Conservation (phyloP, 805 yeast genomes). For the Yarrowia sp. region DNA sequence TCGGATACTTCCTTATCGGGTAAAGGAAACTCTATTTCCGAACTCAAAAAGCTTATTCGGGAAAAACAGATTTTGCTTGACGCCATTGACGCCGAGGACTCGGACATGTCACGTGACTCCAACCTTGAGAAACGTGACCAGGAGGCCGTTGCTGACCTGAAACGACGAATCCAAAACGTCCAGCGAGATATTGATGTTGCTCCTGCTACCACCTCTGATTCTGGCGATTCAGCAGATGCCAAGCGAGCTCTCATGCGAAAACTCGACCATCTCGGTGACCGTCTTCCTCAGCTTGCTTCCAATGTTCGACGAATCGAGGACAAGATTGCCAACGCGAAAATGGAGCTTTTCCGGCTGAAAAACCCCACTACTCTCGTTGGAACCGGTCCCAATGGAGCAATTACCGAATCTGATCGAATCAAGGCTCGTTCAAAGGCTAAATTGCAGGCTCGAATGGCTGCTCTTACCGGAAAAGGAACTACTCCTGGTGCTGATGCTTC, state of each 20-base stretch:
- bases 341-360: constrained; percentile 58
- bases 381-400: constrained; percentile 81
- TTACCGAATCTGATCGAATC: constrained; percentile 78
- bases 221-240: constrained; percentile 35
- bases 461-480: constrained; percentile 74
- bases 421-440: constrained; percentile 77
- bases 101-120: constrained; percentile 41
- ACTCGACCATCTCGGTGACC: constrained; percentile 63
- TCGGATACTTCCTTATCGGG: neutral
- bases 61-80: constrained; percentile 71
- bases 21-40: constrained; percentile 44
- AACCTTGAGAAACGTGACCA: constrained; percentile 43
- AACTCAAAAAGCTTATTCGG: constrained; percentile 60
- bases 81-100: constrained; percentile 65
- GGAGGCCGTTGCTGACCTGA: constrained; percentile 63
- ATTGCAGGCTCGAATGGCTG: constrained; percentile 85
- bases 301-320: constrained; percentile 63
- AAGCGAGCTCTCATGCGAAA: constrained; percentile 54
- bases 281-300: constrained; percentile 67
- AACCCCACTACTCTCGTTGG: constrained; percentile 65
- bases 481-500: constrained; percentile 43
- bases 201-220: constrained; percentile 26
- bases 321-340: constrained; percentile 63
- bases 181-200: constrained; percentile 42
- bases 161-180: constrained; percentile 52